phyloP scores from a whole-genome alignment of 768 basidiomycete genomes.

The Mycena kentingensis region DNA sequence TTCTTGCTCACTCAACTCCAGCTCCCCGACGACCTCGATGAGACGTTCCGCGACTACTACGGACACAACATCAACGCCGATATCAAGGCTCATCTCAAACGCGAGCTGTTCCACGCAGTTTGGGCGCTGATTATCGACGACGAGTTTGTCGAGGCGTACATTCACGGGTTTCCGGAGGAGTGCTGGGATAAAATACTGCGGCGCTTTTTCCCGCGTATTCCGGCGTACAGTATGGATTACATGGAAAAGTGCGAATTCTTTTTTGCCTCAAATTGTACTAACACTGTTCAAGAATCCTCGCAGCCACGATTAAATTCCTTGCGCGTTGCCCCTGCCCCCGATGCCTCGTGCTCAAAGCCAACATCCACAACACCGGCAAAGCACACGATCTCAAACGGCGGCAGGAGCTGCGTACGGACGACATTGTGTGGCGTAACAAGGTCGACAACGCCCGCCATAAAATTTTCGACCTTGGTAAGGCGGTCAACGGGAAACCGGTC shows the following conservation, averaged over 20 bases:
- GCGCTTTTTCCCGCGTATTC: neutral
- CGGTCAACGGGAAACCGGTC: constrained; percentile 4
- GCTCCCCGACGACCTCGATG: neutral
- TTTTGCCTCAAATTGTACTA: neutral
- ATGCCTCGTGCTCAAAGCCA: constrained; percentile 23
- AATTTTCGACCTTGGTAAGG: constrained; percentile 17
- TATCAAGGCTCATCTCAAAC: neutral
- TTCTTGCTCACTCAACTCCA: neutral
- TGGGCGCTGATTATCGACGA: neutral
- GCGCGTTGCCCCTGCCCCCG: constrained; percentile 32
- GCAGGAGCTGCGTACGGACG: constrained; percentile 14
- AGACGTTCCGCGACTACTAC: neutral
- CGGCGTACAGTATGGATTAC: neutral
- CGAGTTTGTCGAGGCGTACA: neutral
- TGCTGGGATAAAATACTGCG: neutral
- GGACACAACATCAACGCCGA: neutral
- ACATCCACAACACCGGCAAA: constrained; percentile 33
- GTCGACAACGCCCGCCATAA: constrained; percentile 16
- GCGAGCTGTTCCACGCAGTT: neutral
- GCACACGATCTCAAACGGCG: constrained; percentile 15
- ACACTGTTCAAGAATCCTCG: constrained; percentile 26
- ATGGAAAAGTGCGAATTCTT: neutral
- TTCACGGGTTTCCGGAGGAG: neutral
- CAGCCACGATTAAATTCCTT: constrained; percentile 23
- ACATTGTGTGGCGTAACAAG: neutral